These are phyloP conservation scores for Tolypocladium nubicola DNA, from an alignment of 2,329 filamentous ascomycete species.

Conservation along the genomic window DNA sequence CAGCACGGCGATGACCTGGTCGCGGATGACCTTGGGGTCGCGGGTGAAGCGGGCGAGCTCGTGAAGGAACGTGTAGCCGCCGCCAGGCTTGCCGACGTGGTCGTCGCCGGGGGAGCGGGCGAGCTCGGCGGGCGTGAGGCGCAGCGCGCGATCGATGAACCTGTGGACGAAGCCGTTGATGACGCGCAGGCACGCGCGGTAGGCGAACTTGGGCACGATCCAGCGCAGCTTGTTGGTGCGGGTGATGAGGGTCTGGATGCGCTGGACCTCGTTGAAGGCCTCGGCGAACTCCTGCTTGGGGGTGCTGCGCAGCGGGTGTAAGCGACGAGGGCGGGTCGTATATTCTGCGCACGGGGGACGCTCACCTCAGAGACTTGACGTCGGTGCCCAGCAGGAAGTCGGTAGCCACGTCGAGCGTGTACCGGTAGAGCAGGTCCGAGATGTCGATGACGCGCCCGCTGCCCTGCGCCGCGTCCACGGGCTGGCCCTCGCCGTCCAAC, in stretches of 20 bases:
- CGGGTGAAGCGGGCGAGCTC: conserved; percentile 74
- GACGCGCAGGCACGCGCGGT: conserved; percentile 51
- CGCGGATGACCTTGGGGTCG: conserved; percentile 60
- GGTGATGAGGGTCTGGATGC: conserved; percentile 57
- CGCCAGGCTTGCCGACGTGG: conserved; percentile 43
- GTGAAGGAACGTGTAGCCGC: conserved; percentile 74
- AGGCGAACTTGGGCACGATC: conserved; percentile 54
- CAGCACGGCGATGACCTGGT: conserved; percentile 74
- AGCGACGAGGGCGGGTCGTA: not conserved
- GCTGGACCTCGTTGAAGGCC: conserved; percentile 70
- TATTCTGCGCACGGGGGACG: not conserved
- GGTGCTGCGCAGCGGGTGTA: conserved; percentile 25
- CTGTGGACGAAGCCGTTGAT: conserved; percentile 68
- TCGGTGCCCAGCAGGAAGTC: conserved; percentile 77
- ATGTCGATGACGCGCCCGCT: conserved; percentile 57
- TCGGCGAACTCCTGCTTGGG: conserved; percentile 61
- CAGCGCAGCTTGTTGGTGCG: conserved; percentile 52
- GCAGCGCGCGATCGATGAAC: conserved; percentile 67
- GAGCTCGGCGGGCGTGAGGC: conserved; percentile 60
- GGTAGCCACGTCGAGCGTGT: conserved; percentile 75
- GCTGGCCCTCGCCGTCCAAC: conserved; percentile 47
- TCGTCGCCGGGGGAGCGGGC: conserved; percentile 33
- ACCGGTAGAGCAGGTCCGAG: conserved; percentile 70
- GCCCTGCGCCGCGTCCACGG: conserved; percentile 52
- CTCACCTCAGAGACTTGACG: conserved; percentile 49